These are phyloP conservation scores for Senna siamea DNA, from an alignment of 306 rosid genomes.

Conservation along the genomic window DNA sequence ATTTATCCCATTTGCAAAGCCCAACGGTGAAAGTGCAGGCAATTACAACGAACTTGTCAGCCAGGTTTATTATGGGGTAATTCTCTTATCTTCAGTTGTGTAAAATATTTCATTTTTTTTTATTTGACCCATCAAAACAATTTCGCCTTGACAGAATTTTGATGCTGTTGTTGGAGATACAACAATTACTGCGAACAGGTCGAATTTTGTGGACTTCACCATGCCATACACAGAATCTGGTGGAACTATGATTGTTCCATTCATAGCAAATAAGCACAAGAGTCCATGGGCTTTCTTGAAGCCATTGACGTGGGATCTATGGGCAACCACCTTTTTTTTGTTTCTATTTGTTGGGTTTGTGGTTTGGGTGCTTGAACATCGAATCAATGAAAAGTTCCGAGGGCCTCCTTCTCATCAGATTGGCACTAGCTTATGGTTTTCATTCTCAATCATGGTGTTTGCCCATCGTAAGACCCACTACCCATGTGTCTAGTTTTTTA, in stretches of 20 bases:
- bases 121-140: no score
- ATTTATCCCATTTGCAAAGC: conserved; percentile 43
- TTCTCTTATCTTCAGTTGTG: not conserved
- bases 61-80: conserved; percentile 58
- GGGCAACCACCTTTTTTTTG: conserved; percentile 52
- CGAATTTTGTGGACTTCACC: conserved; percentile 58
- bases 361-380: conserved; percentile 69
- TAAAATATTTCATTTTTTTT: no score
- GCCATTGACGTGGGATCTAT: conserved; percentile 61
- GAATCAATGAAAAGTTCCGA: conserved; percentile 54
- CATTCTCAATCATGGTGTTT: conserved; percentile 65
- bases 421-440: conserved; percentile 70
- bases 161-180: conserved; percentile 57
- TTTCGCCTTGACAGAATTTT: conserved; percentile 39
- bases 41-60: conserved; percentile 45
- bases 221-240: conserved; percentile 70
- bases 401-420: conserved; percentile 61
- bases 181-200: conserved; percentile 54
- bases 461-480: conserved; percentile 50
- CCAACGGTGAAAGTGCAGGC: conserved; percentile 34
- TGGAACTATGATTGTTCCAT: conserved; percentile 64
- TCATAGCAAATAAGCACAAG: conserved; percentile 27
- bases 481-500: no score
- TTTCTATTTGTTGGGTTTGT: conserved; percentile 61
- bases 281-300: conserved; percentile 68